A percentile compares a stretch with the other conserved stretches of the same genome.
Conservation (phyloP, 2,329 filamentous ascomycete genomes). For the Colletotrichum noveboracense region DNA sequence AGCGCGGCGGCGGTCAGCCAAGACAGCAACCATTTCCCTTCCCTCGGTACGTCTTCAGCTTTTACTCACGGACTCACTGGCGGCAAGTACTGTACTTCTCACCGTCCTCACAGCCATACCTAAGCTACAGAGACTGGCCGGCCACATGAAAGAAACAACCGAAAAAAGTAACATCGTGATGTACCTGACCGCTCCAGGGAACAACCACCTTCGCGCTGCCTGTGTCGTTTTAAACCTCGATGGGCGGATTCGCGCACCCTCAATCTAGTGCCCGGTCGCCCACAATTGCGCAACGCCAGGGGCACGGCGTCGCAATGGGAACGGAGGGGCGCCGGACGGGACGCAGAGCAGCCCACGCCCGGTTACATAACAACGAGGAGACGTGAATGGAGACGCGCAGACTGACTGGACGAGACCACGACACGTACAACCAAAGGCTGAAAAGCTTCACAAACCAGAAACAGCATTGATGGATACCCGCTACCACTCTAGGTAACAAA, state of each 20-base stretch:
- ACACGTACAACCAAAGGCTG: not conserved
- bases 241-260: not conserved
- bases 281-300: conserved; percentile 17
- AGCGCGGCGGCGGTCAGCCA: not conserved
- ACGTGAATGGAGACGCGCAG: not conserved
- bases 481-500: not conserved
- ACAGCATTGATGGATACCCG: not conserved
- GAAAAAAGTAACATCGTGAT: not conserved
- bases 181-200: conserved; percentile 8
- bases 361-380: not conserved
- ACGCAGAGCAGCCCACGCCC: not conserved
- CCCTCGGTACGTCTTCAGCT: not conserved
- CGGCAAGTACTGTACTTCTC: not conserved
- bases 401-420: not conserved
- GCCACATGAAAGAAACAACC: not conserved
- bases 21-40: not conserved
- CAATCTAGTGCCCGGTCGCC: conserved; percentile 1
- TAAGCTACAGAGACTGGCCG: not conserved
- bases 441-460: not conserved
- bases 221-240: not conserved
- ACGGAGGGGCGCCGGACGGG: not conserved
- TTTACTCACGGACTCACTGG: not conserved
- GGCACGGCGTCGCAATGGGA: conserved; percentile 15
- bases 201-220: not conserved
- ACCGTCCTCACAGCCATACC: not conserved